phyloP scores from a whole-genome alignment of 495 filamentous ascomycete genomes.

The Neurospora sp. region DNA sequence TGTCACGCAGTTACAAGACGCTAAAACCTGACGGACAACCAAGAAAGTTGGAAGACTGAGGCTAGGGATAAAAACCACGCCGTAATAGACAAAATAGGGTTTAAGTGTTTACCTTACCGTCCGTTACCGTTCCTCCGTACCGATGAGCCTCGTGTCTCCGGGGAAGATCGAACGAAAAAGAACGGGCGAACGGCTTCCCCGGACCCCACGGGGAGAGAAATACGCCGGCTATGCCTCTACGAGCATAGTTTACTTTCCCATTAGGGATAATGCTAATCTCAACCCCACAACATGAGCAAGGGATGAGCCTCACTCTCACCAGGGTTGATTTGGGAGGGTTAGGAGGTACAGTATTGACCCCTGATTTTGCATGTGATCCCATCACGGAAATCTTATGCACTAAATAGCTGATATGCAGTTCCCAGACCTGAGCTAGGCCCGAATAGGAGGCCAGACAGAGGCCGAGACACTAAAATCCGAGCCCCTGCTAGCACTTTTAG shows the following conservation, averaged over 20 bases:
- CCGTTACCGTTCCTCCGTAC: not conserved
- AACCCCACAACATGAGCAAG: not conserved
- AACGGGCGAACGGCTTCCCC: not conserved
- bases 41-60: not conserved
- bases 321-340: too few species aligned
- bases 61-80: not conserved
- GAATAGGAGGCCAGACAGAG: too few species aligned
- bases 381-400: too few species aligned
- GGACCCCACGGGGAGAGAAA: not conserved
- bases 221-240: not conserved
- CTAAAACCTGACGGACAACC: not conserved
- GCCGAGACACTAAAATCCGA: too few species aligned
- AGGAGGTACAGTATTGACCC: too few species aligned
- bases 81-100: not conserved
- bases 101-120: not conserved
- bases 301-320: not conserved
- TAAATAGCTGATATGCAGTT: too few species aligned
- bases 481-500: too few species aligned
- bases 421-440: too few species aligned
- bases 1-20: not conserved
- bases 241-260: not conserved
- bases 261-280: not conserved
- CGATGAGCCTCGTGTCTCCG: not conserved
- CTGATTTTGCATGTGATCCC: too few species aligned
- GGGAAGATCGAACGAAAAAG: not conserved